Base-by-base conservation (phyloP, 176 grass and related monocot genomes). In the Cymbopogon citratus region DNA sequence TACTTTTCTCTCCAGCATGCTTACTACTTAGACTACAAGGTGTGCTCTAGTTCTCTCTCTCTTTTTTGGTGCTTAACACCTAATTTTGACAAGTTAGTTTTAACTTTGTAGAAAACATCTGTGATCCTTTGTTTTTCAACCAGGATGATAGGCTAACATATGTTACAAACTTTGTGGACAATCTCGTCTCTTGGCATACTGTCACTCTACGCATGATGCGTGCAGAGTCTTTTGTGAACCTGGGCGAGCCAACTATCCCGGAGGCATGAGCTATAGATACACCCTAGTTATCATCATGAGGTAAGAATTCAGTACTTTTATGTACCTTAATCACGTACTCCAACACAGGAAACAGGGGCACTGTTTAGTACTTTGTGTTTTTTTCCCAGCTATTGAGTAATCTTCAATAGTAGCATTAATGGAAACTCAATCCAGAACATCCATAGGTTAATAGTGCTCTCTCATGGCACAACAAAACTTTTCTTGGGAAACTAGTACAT, bases 21-120 rank as follows among this genome's bases (percentile, higher is more conserved):
- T 52, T 98, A 95, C 80, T 98, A 95, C 87, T 81, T 95, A 24
- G 96, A 98, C 71, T 95, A 95, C 85, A 98, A 90, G 96, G 92
- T 98, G 80, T 14, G 10, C 48, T 34, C 34, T 19, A 73, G 25
- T n/a, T 66, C 13, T n/a, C 10, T 10, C n/a, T 31, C 51, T 23
- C 31, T 33, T 18, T 39, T 72, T 33, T 28, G 12, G 0, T 83
- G 28, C 39, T 39, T 39, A 74, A 63, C 66, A 57, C 1, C 23
- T 36, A 80, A 73, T 33, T 60, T 65, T 40, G 25, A 57, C 12
- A 74, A 46, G 6, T 28, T 70, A 6, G 27, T 33, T 3, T 31
- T 66, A 73, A 33, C 26, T n/a, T 78, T 16, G 6, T 10, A 48
- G 11, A 86, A 62, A 86, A 62, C 46, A 36, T 23, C 1, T 12